Conservation (phyloP, 2,329 filamentous ascomycete genomes). For the Alternaria panax region DNA sequence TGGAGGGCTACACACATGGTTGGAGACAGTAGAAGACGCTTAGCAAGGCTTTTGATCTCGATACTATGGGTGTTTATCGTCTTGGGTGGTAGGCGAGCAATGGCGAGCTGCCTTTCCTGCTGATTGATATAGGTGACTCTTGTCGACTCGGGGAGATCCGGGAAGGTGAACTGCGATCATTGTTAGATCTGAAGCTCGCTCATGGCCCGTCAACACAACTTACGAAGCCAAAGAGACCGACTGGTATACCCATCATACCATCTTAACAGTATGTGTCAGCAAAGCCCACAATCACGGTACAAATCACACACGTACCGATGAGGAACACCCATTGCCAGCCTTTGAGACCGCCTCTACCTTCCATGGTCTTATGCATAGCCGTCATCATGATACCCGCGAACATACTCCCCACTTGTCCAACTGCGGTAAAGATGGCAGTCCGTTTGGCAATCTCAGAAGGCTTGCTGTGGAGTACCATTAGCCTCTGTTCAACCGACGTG, state of each 20-base stretch:
- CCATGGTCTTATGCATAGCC: slow-evolving; percentile 33
- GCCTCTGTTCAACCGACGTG: neutral
- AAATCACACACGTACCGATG: slow-evolving; percentile 18
- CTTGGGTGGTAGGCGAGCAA: slow-evolving; percentile 30
- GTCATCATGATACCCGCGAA: slow-evolving; percentile 40
- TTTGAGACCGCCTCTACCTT: slow-evolving; percentile 23
- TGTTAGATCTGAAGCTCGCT: neutral
- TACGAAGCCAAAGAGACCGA: slow-evolving; percentile 33
- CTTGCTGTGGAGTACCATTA: slow-evolving; percentile 19
- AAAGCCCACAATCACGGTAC: neutral
- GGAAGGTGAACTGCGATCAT: slow-evolving; percentile 26
- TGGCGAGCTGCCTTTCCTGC: slow-evolving; percentile 28
- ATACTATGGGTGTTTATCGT: slow-evolving; percentile 30
- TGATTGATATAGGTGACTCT: slow-evolving; percentile 21
- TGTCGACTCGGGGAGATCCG: slow-evolving; percentile 29
- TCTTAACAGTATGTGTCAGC: slow-evolving; percentile 16
- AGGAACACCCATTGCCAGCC: slow-evolving; percentile 40
- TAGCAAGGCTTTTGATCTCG: slow-evolving; percentile 22
- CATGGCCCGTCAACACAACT: neutral
- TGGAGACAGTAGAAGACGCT: slow-evolving; percentile 24
- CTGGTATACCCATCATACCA: slow-evolving; percentile 33
- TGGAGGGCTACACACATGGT: slow-evolving; percentile 15
- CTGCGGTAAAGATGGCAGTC: slow-evolving; percentile 34
- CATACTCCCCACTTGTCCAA: slow-evolving; percentile 36
- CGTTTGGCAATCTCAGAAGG: slow-evolving; percentile 35